A percentile compares a stretch with the other conserved stretches of the same genome.
These are phyloP conservation scores for Tylopilus intermedius DNA, from an alignment of 768 basidiomycete species.

Conservation along the genomic window DNA sequence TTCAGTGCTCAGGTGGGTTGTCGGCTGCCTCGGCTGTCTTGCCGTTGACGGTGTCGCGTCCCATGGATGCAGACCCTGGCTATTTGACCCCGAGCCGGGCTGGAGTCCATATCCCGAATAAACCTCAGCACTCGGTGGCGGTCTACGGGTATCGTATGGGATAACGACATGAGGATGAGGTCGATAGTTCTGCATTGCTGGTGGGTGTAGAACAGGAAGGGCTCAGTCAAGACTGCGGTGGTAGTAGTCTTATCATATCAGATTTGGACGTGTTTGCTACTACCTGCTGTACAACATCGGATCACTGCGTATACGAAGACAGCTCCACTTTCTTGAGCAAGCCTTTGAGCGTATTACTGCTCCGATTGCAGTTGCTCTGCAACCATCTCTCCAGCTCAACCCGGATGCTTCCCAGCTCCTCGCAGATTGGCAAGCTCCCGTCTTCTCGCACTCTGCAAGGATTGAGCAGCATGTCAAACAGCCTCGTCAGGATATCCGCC, in stretches of 20 bases:
- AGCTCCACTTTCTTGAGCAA: slow-evolving; percentile 79
- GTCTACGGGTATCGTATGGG: slow-evolving; percentile 33
- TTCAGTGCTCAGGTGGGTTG: slow-evolving; percentile 15
- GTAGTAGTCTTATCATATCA: slow-evolving; percentile 8
- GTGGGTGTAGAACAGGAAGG: not conserved
- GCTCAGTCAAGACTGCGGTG: not conserved
- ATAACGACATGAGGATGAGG: slow-evolving; percentile 36
- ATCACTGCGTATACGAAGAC: slow-evolving; percentile 34
- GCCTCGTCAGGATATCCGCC: slow-evolving; percentile 70
- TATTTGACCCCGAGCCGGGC: slow-evolving; percentile 17
- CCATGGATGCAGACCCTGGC: slow-evolving; percentile 29
- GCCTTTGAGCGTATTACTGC: slow-evolving; percentile 73
- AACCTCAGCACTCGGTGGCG: slow-evolving; percentile 25
- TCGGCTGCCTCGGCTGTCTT: slow-evolving; percentile 22
- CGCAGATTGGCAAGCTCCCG: slow-evolving; percentile 64
- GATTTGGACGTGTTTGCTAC: slow-evolving; percentile 17
- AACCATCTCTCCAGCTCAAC: slow-evolving; percentile 87
- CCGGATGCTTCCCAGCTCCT: slow-evolving; percentile 61
- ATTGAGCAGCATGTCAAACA: slow-evolving; percentile 88
- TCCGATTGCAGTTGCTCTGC: slow-evolving; percentile 79
- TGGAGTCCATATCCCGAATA: slow-evolving; percentile 33
- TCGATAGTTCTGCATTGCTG: slow-evolving; percentile 27
- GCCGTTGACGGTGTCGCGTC: slow-evolving; percentile 27
- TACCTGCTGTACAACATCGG: not conserved
- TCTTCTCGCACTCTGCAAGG: slow-evolving; percentile 56